A percentile compares a stretch with the other conserved stretches of the same genome.
Evolutionary conservation across 2,329 filamentous ascomycete genomes (phyloP).

Genomic region (Ceratocystis papillata): DNA sequence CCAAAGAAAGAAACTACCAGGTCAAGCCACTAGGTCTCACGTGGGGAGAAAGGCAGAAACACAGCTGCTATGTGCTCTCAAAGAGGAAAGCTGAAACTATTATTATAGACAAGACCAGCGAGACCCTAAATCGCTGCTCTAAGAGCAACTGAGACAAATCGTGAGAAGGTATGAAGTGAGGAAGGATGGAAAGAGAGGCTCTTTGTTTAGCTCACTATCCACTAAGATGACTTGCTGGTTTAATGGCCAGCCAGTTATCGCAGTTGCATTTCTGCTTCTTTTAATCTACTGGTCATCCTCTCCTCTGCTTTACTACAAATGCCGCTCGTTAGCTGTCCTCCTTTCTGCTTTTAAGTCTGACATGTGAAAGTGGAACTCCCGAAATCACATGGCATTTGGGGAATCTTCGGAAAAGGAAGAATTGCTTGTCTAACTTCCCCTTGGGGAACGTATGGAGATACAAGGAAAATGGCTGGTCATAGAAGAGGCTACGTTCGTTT

Average conservation of each 20-base stretch:
- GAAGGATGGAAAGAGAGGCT: neutral
- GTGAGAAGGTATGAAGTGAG: neutral
- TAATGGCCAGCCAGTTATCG: neutral
- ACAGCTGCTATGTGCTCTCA: neutral
- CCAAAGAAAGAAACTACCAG: neutral
- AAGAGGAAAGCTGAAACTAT: constrained; percentile 10
- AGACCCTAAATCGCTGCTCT: neutral
- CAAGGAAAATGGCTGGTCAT: neutral
- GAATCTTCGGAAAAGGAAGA: neutral
- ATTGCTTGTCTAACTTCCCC: neutral
- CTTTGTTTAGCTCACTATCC: neutral
- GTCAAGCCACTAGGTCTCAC: neutral
- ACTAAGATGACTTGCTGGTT: neutral
- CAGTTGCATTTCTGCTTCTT: neutral
- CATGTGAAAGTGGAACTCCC: constrained; percentile 24
- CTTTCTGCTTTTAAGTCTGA: constrained; percentile 4
- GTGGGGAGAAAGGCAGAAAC: constrained; percentile 4
- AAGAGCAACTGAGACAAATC: neutral
- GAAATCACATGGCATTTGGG: neutral
- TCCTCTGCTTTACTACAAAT: too few relatives aligned
- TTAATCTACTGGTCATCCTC: neutral
- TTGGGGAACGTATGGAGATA: neutral
- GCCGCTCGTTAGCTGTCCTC: neutral
- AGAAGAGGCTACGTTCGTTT: neutral
- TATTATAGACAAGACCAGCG: neutral